phyloP scores from a whole-genome alignment of 768 basidiomycete genomes.

The Hypholoma sublateritium region DNA sequence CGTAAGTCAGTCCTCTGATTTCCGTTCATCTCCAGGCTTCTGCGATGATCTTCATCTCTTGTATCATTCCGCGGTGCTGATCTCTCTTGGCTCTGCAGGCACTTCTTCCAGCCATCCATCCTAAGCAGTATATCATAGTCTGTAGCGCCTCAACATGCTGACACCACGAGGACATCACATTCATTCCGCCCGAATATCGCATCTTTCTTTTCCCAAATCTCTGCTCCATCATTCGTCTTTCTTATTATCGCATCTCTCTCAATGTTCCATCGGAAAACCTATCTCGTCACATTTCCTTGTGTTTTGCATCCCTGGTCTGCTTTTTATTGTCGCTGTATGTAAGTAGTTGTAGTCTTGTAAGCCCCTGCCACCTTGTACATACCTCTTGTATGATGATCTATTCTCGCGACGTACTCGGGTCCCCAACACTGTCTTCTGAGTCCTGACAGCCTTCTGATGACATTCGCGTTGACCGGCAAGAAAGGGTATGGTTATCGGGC shows the following conservation, averaged over 20 bases:
- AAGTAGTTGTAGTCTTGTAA: too few species aligned
- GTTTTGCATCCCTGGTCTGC: too few species aligned
- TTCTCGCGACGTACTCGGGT: too few species aligned
- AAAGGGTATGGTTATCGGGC: slow-evolving; percentile 11
- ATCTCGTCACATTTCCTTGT: too few species aligned
- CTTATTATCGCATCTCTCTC: too few species aligned
- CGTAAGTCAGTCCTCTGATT: slow-evolving; percentile 19
- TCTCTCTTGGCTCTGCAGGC: neutral
- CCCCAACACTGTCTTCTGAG: too few species aligned
- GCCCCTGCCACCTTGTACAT: too few species aligned
- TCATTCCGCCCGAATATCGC: neutral
- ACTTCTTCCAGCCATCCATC: neutral
- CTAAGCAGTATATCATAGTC: neutral
- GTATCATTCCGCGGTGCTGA: neutral
- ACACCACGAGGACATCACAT: neutral
- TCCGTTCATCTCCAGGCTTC: neutral
- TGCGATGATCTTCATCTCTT: neutral
- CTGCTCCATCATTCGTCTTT: too few species aligned
- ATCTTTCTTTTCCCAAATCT: neutral
- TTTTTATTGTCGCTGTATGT: too few species aligned
- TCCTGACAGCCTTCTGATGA: too few species aligned
- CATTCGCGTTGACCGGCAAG: neutral
- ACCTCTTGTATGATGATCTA: too few species aligned
- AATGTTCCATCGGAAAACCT: too few species aligned
- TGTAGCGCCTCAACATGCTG: neutral